Evolutionary conservation across 2,329 filamentous ascomycete species (phyloP).

Genomic region (Penicillium glabrum): DNA sequence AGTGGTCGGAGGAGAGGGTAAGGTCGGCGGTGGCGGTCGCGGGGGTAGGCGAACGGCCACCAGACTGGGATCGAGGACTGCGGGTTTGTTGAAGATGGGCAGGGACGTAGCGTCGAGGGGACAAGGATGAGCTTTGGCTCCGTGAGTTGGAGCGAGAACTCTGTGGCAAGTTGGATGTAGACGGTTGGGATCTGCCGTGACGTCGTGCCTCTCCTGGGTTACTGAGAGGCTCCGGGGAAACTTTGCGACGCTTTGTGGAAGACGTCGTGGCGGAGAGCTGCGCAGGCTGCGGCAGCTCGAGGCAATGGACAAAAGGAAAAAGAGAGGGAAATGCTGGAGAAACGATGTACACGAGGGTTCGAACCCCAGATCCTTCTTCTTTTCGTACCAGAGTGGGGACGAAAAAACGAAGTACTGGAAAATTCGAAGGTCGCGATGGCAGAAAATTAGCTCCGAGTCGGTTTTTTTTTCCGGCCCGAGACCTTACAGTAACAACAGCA

Average conservation of each 20-base stretch:
- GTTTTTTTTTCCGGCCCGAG: neutral
- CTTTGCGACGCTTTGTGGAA: slow-evolving; percentile 51
- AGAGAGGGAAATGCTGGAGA: neutral
- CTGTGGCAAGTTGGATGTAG: slow-evolving; percentile 23
- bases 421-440: neutral
- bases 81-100: slow-evolving; percentile 57
- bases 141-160: slow-evolving; percentile 25
- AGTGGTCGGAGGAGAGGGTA: slow-evolving; percentile 47
- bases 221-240: slow-evolving; percentile 41
- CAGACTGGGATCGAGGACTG: slow-evolving; percentile 31
- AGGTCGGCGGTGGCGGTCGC: slow-evolving; percentile 55
- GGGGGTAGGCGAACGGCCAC: slow-evolving; percentile 41
- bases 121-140: slow-evolving; percentile 29
- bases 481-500: neutral
- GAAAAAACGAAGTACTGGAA: neutral
- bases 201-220: slow-evolving; percentile 41
- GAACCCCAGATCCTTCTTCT: neutral
- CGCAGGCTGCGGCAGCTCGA: slow-evolving; percentile 47
- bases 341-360: neutral
- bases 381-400: neutral
- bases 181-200: slow-evolving; percentile 32
- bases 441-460: slow-evolving; percentile 1
- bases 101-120: slow-evolving; percentile 52
- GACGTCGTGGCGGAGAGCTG: slow-evolving; percentile 52
- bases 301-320: slow-evolving; percentile 16